These are phyloP conservation scores for Centaurea solstitialis DNA, from an alignment of 129 eudicot species.

Conservation along the genomic window DNA sequence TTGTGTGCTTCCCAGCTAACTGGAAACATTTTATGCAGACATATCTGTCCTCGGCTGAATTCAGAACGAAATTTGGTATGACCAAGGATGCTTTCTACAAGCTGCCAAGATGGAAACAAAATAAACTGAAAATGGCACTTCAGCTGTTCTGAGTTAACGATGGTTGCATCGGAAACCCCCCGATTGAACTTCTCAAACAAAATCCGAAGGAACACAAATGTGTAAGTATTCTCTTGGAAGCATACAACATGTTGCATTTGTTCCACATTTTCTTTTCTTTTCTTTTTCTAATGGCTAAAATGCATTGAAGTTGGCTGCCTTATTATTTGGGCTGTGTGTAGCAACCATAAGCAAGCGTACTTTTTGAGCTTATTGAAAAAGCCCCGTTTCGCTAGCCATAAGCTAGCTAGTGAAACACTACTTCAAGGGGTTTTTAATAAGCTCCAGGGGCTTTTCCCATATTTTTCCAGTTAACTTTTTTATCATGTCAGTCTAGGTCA, in stretches of 20 bases:
- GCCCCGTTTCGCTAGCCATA: not conserved
- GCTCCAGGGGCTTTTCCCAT: not conserved
- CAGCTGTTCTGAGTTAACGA: conserved; percentile 54
- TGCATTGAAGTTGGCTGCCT: not conserved
- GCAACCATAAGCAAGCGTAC: not conserved
- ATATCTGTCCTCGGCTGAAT: conserved; percentile 76
- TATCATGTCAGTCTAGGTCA: not conserved
- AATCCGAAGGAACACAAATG: not conserved
- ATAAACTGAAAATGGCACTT: conserved; percentile 83
- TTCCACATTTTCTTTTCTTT: not conserved
- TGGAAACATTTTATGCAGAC: conserved; percentile 50
- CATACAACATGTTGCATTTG: not conserved
- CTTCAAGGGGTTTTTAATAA: not conserved
- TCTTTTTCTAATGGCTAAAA: not conserved
- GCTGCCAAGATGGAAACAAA: conserved; percentile 98
- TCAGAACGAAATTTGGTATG: conserved; percentile 93
- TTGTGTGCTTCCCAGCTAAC: not conserved
- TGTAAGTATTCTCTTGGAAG: not conserved
- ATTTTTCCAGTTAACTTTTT: too few relatives aligned
- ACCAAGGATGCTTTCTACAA: conserved; percentile 70
- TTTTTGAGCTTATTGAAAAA: not conserved
- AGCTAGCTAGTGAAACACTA: not conserved
- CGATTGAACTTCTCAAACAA: not conserved
- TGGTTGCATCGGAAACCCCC: not conserved
- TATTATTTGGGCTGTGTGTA: not conserved